Base-by-base conservation (phyloP, 108 stramenopile species). In the Chaetoceros muelleri region DNA sequence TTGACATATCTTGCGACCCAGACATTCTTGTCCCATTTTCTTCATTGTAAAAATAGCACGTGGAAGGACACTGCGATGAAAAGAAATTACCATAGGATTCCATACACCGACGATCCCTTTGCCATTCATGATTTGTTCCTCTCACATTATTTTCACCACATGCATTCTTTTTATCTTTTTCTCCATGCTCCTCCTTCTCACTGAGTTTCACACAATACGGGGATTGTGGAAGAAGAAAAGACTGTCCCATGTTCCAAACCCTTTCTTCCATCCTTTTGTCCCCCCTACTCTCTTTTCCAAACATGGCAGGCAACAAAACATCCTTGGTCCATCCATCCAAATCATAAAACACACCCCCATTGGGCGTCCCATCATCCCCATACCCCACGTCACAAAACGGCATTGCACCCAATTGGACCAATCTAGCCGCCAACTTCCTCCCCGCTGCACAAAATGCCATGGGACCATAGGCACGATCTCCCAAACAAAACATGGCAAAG, bases 381-480 rank as follows among this genome's bases (percentile, higher is more conserved):
- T 85, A 91, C 8, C 89, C 89, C 48, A 86, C 76, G 7, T 65
- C 56, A 63, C 84, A 84, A 2, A 63, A 40, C 17, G 77, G 56
- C 17, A 24, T 34, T 44, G 78, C 83, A 1, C 85, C 81, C 60
- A 91, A 66, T 65, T 87, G 89, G 31, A 83, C 46, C 53, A 91
- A 51, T 50, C 89, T 66, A 2, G 80, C 79, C 1, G 83, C 89
- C 65, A 87, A 62, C 58, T 91, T 91, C 24, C 89, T 67, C 17
- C 85, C 89, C 17, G 81, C 89, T 8, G 85, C 85, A 71, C 85
- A 87, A 60, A 83, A 91, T 20, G 69, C 69, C 44, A 80, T 78
- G 18, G 79, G 81, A 25, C 89, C 89, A 53, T 91, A 91, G 24
- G 85, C 81, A 44, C 89, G 79, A 74, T 91, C 89, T 22, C 89